Evolutionary conservation across 345 rosid genomes (phyloP).

Genomic region (Linum lewisii): DNA sequence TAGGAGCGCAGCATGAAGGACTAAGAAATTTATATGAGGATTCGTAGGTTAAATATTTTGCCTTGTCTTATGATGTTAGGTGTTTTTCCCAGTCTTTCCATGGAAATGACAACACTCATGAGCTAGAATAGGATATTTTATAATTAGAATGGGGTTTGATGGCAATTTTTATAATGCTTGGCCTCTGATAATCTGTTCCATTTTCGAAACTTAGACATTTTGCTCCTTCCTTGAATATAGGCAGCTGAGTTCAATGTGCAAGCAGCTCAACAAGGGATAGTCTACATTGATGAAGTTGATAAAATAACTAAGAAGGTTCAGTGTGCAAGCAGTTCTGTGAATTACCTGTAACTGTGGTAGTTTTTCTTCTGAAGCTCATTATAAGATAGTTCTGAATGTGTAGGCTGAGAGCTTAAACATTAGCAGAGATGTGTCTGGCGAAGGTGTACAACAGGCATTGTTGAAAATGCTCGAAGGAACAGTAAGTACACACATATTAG

Average conservation of each 20-base stretch:
- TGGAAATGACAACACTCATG: not conserved
- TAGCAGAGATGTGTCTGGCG: slow-evolving; percentile 96
- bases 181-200: not conserved
- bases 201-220: not conserved
- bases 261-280: slow-evolving; percentile 95
- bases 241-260: slow-evolving; percentile 85
- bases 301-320: slow-evolving; percentile 89
- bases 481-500: slow-evolving; percentile 41
- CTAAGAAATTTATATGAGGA: not conserved
- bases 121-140: not conserved
- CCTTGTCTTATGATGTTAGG: not conserved
- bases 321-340: not conserved
- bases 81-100: not conserved
- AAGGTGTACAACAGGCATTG: slow-evolving; percentile 96
- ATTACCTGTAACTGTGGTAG: not conserved
- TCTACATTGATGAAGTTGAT: slow-evolving; percentile 96
- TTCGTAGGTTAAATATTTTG: not conserved
- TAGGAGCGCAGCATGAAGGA: not conserved
- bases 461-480: slow-evolving; percentile 96
- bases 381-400: slow-evolving; percentile 11
- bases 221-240: slow-evolving; percentile 32
- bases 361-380: slow-evolving; percentile 2
- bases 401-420: slow-evolving; percentile 94
- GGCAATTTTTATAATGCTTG: not conserved
- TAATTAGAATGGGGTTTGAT: not conserved